A percentile compares a stretch with the other conserved stretches of the same genome.
phyloP scores from a whole-genome alignment of 2,329 filamentous ascomycete species.

The Metarhizium sp. region DNA sequence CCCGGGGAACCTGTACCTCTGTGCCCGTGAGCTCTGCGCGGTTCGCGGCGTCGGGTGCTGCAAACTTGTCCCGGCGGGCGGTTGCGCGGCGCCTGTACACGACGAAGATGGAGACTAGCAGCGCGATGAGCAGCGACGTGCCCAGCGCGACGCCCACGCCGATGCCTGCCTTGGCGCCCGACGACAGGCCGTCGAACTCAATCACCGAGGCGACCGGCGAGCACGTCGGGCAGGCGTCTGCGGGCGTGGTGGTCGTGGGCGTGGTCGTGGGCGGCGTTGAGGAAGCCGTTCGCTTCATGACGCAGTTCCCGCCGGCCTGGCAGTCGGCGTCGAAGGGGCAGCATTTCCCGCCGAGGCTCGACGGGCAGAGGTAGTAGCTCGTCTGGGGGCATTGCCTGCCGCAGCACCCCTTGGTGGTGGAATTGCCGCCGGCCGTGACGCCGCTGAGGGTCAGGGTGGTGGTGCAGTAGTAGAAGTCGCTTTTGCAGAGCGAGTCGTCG shows the following conservation, averaged over 20 bases:
- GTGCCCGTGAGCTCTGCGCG: conserved; percentile 1
- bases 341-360: conserved; percentile 36
- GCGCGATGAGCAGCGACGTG: conserved; percentile 30
- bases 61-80: background rate
- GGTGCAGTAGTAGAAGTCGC: conserved; percentile 24
- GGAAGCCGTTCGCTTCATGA: conserved; percentile 19
- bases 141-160: conserved; percentile 41
- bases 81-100: conserved; percentile 26
- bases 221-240: background rate
- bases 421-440: conserved; percentile 15
- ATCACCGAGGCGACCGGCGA: conserved; percentile 21
- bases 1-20: no score
- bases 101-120: conserved; percentile 36
- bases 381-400: conserved; percentile 29
- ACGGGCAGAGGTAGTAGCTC: conserved; percentile 35
- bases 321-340: conserved; percentile 38
- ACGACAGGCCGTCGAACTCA: conserved; percentile 25
- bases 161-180: conserved; percentile 48
- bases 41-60: background rate
- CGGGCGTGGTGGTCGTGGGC: background rate
- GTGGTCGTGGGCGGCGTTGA: conserved; percentile 7
- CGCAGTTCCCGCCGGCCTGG: conserved; percentile 23
- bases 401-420: conserved; percentile 27
- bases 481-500: conserved; percentile 24
- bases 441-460: conserved; percentile 13